Conservation (phyloP, 2,329 filamentous ascomycete species). For the Pleoardoris graminearum region DNA sequence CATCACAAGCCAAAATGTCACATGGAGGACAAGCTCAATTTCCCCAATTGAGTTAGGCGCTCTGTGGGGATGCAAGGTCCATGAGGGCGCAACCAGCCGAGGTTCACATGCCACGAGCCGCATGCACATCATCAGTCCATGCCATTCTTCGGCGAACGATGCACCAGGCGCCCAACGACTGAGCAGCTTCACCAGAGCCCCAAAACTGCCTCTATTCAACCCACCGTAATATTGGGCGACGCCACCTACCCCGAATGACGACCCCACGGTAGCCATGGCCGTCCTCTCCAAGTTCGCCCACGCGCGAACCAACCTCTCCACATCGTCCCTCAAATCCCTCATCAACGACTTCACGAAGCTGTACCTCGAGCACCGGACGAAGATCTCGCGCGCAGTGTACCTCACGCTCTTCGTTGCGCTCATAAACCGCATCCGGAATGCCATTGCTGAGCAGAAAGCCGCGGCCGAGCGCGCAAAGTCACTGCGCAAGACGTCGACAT, state of each 20-base stretch:
- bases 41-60: not conserved
- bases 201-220: not conserved
- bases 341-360: conserved; percentile 43
- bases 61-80: conserved; percentile 10
- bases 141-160: not conserved
- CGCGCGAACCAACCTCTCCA: conserved; percentile 32
- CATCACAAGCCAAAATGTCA: conserved; percentile 2
- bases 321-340: conserved; percentile 40
- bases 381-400: conserved; percentile 49
- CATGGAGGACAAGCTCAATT: conserved; percentile 2
- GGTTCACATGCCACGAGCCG: conserved; percentile 8
- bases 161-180: not conserved
- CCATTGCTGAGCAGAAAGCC: conserved; percentile 89
- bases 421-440: conserved; percentile 82
- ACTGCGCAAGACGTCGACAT: conserved; percentile 54
- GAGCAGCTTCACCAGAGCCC: not conserved
- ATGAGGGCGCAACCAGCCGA: not conserved
- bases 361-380: conserved; percentile 46
- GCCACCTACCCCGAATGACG: conserved; percentile 18
- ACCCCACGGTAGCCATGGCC: conserved; percentile 40
- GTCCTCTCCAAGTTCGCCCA: conserved; percentile 47
- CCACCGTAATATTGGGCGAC: not conserved
- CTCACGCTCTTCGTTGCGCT: conserved; percentile 48
- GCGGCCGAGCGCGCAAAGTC: conserved; percentile 68
- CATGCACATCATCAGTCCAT: conserved; percentile 5